Conservation (phyloP, 2,329 filamentous ascomycete species). For the Ascochyta viciae-villosae region DNA sequence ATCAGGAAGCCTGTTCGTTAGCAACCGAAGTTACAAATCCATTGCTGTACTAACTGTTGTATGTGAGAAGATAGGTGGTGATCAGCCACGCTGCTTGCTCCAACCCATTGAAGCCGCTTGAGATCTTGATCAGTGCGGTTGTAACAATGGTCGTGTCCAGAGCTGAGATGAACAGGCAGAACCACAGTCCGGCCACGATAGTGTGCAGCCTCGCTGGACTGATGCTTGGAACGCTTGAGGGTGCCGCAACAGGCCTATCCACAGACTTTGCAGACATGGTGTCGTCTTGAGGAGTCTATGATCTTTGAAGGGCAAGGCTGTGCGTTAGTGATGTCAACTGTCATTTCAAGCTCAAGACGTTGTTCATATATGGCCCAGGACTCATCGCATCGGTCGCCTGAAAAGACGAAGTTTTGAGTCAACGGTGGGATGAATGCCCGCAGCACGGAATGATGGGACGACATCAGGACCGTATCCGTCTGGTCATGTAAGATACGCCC, state of each 20-base stretch:
- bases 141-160: conserved; percentile 45
- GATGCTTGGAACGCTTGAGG: conserved; percentile 27
- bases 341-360: background rate
- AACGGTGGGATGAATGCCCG: background rate
- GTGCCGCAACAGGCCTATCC: background rate
- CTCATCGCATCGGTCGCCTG: conserved; percentile 4
- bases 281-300: background rate
- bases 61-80: conserved; percentile 43
- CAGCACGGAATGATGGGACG: conserved; percentile 2
- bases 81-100: conserved; percentile 42
- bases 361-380: too few relatives aligned
- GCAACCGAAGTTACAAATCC: background rate
- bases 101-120: conserved; percentile 35
- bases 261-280: background rate
- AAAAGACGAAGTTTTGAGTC: background rate
- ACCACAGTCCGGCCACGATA: conserved; percentile 41
- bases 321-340: background rate
- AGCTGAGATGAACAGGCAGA: conserved; percentile 44
- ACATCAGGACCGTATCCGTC: conserved; percentile 4
- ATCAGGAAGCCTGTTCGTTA: conserved; percentile 39
- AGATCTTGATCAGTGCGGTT: conserved; percentile 41
- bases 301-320: background rate
- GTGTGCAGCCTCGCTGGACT: conserved; percentile 33
- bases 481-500: conserved; percentile 6
- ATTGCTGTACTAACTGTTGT: conserved; percentile 28